These are phyloP conservation scores for Raphanus sativus DNA, from an alignment of 345 rosid species.

Conservation along the genomic window DNA sequence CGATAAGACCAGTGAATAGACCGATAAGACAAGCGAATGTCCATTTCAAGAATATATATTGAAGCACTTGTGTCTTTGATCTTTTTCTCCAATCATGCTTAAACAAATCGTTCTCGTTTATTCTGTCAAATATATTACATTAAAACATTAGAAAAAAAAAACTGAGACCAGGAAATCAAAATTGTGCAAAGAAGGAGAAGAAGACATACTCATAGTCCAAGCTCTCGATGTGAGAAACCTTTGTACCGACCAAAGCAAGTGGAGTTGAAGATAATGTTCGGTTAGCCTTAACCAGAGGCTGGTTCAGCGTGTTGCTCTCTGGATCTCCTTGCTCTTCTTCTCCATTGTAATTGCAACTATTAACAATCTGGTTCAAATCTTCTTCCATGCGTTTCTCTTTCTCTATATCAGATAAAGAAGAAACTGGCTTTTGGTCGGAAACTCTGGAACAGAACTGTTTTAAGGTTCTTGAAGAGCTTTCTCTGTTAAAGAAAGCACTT, in stretches of 20 bases:
- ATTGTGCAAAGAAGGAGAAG: not conserved
- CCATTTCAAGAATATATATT: constrained; percentile 84
- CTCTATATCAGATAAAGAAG: constrained; percentile 17
- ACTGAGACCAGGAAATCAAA: not conserved
- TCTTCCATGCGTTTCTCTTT: constrained; percentile 44
- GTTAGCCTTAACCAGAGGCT: constrained; percentile 75
- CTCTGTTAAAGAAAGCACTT: constrained; percentile 18
- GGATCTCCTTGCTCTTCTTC: constrained; percentile 61
- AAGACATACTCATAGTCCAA: constrained; percentile 78
- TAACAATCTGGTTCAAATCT: constrained; percentile 21
- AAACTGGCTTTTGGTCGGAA: constrained; percentile 38
- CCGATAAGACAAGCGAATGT: constrained; percentile 78
- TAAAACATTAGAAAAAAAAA: not conserved
- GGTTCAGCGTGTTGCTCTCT: constrained; percentile 57
- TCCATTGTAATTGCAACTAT: constrained; percentile 32
- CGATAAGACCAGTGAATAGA: constrained; percentile 76
- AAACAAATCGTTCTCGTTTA: constrained; percentile 88
- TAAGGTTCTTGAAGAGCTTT: constrained; percentile 34
- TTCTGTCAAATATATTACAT: constrained; percentile 46
- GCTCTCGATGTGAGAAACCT: constrained; percentile 86
- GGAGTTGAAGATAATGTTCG: constrained; percentile 76
- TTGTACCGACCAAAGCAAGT: constrained; percentile 80
- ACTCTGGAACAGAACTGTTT: constrained; percentile 32
- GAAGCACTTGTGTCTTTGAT: constrained; percentile 77
- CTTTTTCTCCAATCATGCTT: constrained; percentile 97